A percentile compares a stretch with the other conserved stretches of the same genome.
Conservation (phyloP, 345 rosid genomes). For the Camelina sativa region DNA sequence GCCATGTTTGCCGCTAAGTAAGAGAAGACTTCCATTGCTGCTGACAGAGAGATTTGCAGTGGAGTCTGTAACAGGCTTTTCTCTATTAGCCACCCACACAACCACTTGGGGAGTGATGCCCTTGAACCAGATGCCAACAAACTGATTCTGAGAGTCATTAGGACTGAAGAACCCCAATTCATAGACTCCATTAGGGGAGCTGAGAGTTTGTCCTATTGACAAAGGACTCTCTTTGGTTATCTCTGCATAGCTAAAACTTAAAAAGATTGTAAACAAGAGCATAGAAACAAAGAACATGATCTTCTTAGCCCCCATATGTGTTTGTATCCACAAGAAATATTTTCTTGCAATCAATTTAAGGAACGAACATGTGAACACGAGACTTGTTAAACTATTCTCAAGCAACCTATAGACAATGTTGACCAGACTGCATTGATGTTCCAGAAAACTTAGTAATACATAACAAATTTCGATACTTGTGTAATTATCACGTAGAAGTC, state of each 20-base stretch:
- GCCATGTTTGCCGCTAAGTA: constrained; percentile 5
- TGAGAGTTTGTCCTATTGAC: constrained; percentile 15
- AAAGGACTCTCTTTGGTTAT: neutral
- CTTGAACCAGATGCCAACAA: constrained; percentile 52
- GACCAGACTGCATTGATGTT: constrained; percentile 8
- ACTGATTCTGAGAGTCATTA: constrained; percentile 24
- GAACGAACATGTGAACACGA: neutral
- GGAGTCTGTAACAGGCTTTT: constrained; percentile 37
- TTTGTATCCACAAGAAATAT: neutral
- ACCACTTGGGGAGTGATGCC: constrained; percentile 20
- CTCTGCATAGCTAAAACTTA: constrained; percentile 7
- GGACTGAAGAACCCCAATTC: constrained; percentile 41
- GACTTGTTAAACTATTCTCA: constrained; percentile 8
- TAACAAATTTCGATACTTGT: neutral
- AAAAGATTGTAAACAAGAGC: neutral
- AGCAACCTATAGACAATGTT: neutral
- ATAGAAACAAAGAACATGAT: constrained; percentile 14
- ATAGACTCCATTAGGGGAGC: constrained; percentile 30
- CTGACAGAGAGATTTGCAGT: constrained; percentile 21
- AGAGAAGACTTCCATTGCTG: constrained; percentile 31
- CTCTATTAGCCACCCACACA: constrained; percentile 57
- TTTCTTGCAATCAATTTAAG: neutral
- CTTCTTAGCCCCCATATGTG: neutral
- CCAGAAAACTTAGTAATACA: neutral
- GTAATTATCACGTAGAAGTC: no score